A percentile compares a stretch with the other conserved stretches of the same genome.
phyloP scores from a whole-genome alignment of 805 yeast species.

The Torulaspora gathmanii region DNA sequence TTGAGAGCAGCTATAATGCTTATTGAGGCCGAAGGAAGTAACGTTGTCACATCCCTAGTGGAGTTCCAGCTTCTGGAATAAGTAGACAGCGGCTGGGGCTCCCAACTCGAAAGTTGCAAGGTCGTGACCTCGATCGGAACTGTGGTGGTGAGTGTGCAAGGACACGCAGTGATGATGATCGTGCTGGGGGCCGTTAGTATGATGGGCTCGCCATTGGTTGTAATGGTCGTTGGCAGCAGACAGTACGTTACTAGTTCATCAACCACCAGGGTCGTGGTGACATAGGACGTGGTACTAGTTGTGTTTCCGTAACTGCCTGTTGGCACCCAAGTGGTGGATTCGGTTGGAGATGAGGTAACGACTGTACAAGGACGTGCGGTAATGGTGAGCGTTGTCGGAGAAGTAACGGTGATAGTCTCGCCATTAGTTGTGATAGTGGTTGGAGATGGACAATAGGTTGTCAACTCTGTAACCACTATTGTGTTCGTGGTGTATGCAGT shows the following conservation, averaged over 20 bases:
- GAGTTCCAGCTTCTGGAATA: not conserved
- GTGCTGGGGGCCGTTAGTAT: slow-evolving; percentile 76
- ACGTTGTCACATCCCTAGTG: not conserved
- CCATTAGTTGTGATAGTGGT: slow-evolving; percentile 62
- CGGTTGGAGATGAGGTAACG: slow-evolving; percentile 9
- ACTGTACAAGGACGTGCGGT: slow-evolving; percentile 81
- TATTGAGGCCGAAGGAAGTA: not conserved
- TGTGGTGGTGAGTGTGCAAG: slow-evolving; percentile 50
- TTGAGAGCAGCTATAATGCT: not conserved
- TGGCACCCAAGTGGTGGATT: slow-evolving; percentile 1
- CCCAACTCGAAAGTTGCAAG: not conserved
- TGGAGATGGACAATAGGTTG: slow-evolving; percentile 80
- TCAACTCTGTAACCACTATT: slow-evolving; percentile 59
- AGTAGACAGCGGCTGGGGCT: not conserved
- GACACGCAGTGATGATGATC: slow-evolving; percentile 79
- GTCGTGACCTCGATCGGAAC: slow-evolving; percentile 24
- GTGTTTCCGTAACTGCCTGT: not conserved
- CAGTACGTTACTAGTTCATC: slow-evolving; percentile 78
- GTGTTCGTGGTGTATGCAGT: slow-evolving; percentile 37
- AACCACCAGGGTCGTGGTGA: slow-evolving; percentile 41
- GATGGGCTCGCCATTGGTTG: slow-evolving; percentile 63
- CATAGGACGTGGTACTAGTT: not conserved
- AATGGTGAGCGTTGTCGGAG: slow-evolving; percentile 76
- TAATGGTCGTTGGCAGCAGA: slow-evolving; percentile 65
- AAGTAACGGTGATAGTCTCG: slow-evolving; percentile 69